Base-by-base conservation (phyloP, 2,329 filamentous ascomycete genomes). In the Phialocephala sp. region DNA sequence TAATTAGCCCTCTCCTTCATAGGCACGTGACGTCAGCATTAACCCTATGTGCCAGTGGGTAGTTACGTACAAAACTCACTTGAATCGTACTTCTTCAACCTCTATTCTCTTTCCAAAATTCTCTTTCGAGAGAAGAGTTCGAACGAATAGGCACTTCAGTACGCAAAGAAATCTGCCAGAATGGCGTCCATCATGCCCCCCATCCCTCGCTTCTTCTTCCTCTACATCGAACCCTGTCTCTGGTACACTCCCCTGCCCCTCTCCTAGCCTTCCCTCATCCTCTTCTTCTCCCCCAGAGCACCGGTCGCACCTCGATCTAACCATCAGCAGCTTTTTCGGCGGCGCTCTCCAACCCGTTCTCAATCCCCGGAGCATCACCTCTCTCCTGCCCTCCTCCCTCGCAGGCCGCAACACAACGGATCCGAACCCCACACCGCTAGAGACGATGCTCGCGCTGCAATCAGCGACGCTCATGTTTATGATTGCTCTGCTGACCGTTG, bases 171-270 rank as follows among this genome's bases (percentile, higher is more conserved):
- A 18, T 18, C 8, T n/a, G 54, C 41, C 8, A 50, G 18, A 27
- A 60, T 60, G 58, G 58, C 58, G 8, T 36, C 39, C 20, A 32
- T 60, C 24, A 60, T 60, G 58, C 58, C 58, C 58, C 58, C 58
- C 8, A 47, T 60, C 41, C 58, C 58, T 15, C 20, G 58, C 18
- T 60, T 60, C 41, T 50, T 60, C 41, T 60, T 60, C 58, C 41
- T 60, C 24, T 60, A 60, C 22, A 22, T 60, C 14, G 58, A 60
- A 20, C 58, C 58, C 14, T 45, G 20, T n/a, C 58, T 60, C n/a
- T 60, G 58, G 58, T 60, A 60, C 37, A 4, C n/a, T 8, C 50
- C 37, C 11, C n/a, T 8, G 9, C n/a, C n/a, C 12, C 43, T 20
- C 43, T 45, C 43, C 43, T n/a, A n/a, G n/a, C 43, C 43, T 8